Conservation (phyloP, 306 rosid genomes). For the Hippophae gyantsensis region DNA sequence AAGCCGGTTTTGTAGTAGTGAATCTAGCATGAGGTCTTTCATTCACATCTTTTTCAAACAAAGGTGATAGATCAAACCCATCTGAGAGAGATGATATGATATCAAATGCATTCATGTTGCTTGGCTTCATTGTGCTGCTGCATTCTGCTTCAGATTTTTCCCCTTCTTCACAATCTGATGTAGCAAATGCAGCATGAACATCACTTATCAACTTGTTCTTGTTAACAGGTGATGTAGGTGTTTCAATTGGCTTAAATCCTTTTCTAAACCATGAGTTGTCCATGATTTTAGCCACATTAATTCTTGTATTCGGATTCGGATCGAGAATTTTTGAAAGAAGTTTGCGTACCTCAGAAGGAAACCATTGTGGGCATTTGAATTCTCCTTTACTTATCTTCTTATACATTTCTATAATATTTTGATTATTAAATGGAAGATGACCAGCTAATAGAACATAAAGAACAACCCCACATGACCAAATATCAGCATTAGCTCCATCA, state of each 20-base stretch:
- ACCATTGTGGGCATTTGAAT: slow-evolving; percentile 52
- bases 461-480: slow-evolving; percentile 73
- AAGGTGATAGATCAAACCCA: slow-evolving; percentile 58
- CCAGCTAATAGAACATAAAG: slow-evolving; percentile 64
- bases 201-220: slow-evolving; percentile 13
- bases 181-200: slow-evolving; percentile 21
- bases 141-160: background rate
- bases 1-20: slow-evolving; percentile 31
- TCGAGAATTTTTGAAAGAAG: slow-evolving; percentile 49
- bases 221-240: slow-evolving; percentile 4
- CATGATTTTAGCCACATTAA: slow-evolving; percentile 28
- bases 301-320: slow-evolving; percentile 46
- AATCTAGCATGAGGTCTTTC: slow-evolving; percentile 24
- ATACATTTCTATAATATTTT: slow-evolving; percentile 45
- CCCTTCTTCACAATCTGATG: slow-evolving; percentile 5
- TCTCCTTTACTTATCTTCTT: slow-evolving; percentile 49
- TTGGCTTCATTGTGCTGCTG: slow-evolving; percentile 13
- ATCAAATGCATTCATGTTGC: slow-evolving; percentile 57
- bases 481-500: slow-evolving; percentile 63
- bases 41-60: slow-evolving; percentile 38
- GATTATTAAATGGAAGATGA: slow-evolving; percentile 53
- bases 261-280: slow-evolving; percentile 51
- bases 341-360: slow-evolving; percentile 33
- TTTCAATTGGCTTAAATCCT: slow-evolving; percentile 26
- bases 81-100: slow-evolving; percentile 52